Conservation (phyloP, 2,329 filamentous ascomycete genomes). For the Myriosclerotinia scirpicola region DNA sequence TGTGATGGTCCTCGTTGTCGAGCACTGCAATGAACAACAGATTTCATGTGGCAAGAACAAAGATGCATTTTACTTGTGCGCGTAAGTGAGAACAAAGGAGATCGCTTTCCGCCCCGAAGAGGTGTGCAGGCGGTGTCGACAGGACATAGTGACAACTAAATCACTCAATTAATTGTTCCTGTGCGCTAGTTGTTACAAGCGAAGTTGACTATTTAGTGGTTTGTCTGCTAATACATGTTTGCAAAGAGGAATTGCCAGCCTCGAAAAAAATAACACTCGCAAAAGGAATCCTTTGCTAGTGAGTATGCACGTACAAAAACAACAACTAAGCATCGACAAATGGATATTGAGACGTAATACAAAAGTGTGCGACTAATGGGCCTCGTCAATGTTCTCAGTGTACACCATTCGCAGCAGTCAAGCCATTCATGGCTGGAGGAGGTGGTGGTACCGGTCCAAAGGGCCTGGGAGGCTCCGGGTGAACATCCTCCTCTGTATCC, state of each 20-base stretch:
- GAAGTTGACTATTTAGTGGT: constrained; percentile 14
- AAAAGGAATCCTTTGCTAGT: neutral
- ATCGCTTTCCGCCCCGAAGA: neutral
- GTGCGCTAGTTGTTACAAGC: neutral
- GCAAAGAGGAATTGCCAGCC: neutral
- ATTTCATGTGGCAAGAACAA: neutral
- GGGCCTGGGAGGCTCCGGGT: constrained; percentile 37
- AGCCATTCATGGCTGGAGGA: constrained; percentile 34
- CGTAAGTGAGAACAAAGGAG: neutral
- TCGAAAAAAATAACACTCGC: neutral
- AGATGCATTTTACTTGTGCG: neutral
- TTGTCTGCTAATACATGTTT: constrained; percentile 21
- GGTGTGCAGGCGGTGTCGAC: neutral
- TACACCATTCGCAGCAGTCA: constrained; percentile 20
- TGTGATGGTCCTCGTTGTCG: neutral
- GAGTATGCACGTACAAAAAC: constrained; percentile 1
- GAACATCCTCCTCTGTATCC: constrained; percentile 44
- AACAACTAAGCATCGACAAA: neutral
- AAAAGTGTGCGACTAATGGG: constrained; percentile 18
- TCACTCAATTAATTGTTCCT: neutral
- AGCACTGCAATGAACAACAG: neutral
- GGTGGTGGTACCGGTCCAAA: constrained; percentile 41
- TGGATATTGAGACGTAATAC: constrained; percentile 17
- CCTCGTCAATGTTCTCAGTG: constrained; percentile 16
- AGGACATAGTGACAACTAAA: neutral